Evolutionary conservation across 2,329 filamentous ascomycete species (phyloP), one percentile per base, ranked within the genome.

Genomic region (Fusarium austroafricanum): DNA sequence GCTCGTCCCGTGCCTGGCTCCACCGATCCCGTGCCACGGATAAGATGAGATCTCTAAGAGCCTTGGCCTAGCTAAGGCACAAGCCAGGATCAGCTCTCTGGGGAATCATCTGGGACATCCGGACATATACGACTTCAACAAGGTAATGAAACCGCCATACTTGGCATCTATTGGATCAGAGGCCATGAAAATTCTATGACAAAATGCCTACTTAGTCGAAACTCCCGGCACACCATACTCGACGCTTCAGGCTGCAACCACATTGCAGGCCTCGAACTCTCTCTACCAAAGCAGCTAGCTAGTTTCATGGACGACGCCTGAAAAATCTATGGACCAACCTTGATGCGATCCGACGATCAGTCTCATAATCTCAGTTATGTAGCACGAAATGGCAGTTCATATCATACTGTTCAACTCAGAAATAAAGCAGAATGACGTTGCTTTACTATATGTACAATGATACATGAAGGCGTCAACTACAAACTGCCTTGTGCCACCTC

Each of bases 381-480:
- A 38, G 29, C 20, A 18, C 21, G 5, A n/a, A 33, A 9, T 35
- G 29, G 21, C 18, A 9, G 31, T 51, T 33, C 31, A 37, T 12
- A 29, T 23, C 47, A 17, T 44, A n/a, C 20, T 29, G 18, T 18
- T 17, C 31, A 18, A 21, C 14, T 28, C 9, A 37, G 15, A 33
- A 20, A 29, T 39, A 17, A 47, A 56, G 56, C 39, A 50, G 57
- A 44, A 71, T 63, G 56, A 63, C 51, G 63, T 72, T 55, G 64
- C 51, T 72, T 74, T 71, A 62, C 47, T 64, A 71, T 67, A 72
- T 70, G 65, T 74, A 72, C 58, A 74, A 65, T 71, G 67, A 59
- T 69, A 74, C 70, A 71, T 54, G 55, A 61, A 69, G 67, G 60
- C 53, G 49, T 58, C 65, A 63, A 58, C 66, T 53, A 59, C 52